Evolutionary conservation across 495 filamentous ascomycete genomes (phyloP).

Genomic region (Zalerion maritima): DNA sequence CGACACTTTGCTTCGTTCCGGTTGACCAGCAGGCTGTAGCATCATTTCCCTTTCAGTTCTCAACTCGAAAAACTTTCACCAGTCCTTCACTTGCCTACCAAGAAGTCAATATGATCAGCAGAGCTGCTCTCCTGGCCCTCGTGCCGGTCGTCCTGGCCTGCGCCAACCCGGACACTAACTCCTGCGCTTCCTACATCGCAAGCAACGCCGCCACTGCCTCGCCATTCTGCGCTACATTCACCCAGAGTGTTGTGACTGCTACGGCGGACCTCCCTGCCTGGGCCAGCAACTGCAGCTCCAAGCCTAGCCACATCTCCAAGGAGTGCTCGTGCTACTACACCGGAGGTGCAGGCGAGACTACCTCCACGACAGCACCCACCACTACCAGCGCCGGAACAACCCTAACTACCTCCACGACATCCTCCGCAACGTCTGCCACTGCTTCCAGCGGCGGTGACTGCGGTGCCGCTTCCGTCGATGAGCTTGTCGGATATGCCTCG

Average conservation of each 20-base stretch:
- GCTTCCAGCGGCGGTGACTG: constrained; percentile 4
- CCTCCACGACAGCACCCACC: not conserved
- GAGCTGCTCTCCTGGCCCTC: constrained; percentile 6
- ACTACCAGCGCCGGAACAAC: constrained; percentile 1
- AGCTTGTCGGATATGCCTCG: constrained; percentile 10
- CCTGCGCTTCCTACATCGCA: constrained; percentile 8
- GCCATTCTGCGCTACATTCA: constrained; percentile 7
- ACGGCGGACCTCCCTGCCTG: constrained; percentile 4
- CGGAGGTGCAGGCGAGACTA: constrained; percentile 1
- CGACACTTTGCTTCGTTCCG: too few relatives aligned
- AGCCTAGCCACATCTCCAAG: constrained; percentile 6
- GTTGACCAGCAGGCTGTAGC: too few relatives aligned
- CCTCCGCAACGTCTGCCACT: constrained; percentile 2
- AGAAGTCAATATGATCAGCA: too few relatives aligned
- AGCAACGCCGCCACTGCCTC: constrained; percentile 6
- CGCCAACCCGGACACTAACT: constrained; percentile 5
- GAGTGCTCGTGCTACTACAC: constrained; percentile 8
- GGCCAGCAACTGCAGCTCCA: constrained; percentile 1
- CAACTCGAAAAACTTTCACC: too few relatives aligned
- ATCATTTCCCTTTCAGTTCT: too few relatives aligned
- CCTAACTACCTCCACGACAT: constrained; percentile 4
- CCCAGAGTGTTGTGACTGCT: constrained; percentile 5
- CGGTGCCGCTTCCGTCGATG: constrained; percentile 3
- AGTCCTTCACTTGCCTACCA: too few relatives aligned
- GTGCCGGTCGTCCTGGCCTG: constrained; percentile 5